These are phyloP conservation scores for Cryptosporidium sp. DNA, from an alignment of 169 alveolate species.

Conservation along the genomic window DNA sequence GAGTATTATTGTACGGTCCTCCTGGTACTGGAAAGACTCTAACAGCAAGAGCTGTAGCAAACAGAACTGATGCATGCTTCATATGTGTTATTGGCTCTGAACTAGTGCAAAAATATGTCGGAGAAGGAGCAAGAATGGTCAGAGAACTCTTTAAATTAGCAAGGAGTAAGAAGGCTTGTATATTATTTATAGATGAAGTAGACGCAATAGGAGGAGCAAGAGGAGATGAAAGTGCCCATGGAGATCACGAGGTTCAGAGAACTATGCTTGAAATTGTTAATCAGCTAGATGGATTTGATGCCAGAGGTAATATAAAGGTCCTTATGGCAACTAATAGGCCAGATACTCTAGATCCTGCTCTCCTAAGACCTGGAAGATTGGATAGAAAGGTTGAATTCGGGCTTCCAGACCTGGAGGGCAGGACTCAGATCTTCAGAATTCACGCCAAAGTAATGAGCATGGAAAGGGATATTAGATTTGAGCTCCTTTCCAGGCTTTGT, in stretches of 20 bases:
- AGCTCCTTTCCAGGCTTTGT: constrained; percentile 96
- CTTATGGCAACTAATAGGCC: constrained; percentile 99
- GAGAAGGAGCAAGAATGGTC: constrained; percentile 96
- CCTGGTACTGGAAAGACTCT: constrained; percentile 98
- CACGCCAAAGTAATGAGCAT: constrained; percentile 97
- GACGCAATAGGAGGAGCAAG: constrained; percentile 96
- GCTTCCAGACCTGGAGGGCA: constrained; percentile 96
- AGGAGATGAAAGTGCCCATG: constrained; percentile 90
- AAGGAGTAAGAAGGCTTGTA: constrained; percentile 92
- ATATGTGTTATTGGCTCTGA: constrained; percentile 96
- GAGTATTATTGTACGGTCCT: constrained; percentile 98
- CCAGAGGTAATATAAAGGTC: constrained; percentile 97
- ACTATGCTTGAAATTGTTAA: constrained; percentile 99
- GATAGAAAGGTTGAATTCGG: constrained; percentile 98
- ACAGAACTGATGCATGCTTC: constrained; percentile 96
- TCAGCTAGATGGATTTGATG: constrained; percentile 99
- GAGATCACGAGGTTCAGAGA: constrained; percentile 98
- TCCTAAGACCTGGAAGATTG: constrained; percentile 98
- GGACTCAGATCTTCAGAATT: constrained; percentile 97
- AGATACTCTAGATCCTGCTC: constrained; percentile 98
- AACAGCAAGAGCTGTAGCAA: constrained; percentile 97
- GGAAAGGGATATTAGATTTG: constrained; percentile 95
- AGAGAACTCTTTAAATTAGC: constrained; percentile 96
- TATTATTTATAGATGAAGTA: constrained; percentile 96
- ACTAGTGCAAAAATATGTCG: constrained; percentile 96